Conservation (phyloP, 257 asterid genomes). For the Euphrasia confusa region DNA sequence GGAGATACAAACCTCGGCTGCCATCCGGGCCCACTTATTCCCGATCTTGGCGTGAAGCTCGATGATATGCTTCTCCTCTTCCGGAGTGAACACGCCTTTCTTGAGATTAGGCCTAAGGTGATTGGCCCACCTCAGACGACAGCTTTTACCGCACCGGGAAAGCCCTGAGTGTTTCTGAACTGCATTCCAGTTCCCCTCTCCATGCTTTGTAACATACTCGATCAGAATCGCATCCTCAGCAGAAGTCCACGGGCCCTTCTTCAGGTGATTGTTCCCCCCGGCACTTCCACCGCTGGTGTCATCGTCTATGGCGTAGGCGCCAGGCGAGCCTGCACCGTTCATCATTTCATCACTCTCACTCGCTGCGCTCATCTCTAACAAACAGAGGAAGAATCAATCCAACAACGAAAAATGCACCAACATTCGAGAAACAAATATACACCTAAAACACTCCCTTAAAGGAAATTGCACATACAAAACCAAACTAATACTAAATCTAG, state of each 20-base stretch:
- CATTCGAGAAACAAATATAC: too few relatives aligned
- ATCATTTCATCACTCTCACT: constrained; percentile 51
- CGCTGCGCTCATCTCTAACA: constrained; percentile 37
- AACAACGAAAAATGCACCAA: too few relatives aligned
- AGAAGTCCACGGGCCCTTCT: constrained; percentile 92
- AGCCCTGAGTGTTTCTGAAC: constrained; percentile 75
- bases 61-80: constrained; percentile 64
- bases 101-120: constrained; percentile 76
- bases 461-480: neutral
- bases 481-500: neutral
- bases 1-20: constrained; percentile 59
- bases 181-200: constrained; percentile 85
- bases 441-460: neutral
- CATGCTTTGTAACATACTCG: constrained; percentile 62
- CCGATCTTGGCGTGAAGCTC: constrained; percentile 76
- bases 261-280: constrained; percentile 40
- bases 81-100: constrained; percentile 61
- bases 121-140: constrained; percentile 86
- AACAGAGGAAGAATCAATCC: constrained; percentile 5
- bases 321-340: constrained; percentile 38
- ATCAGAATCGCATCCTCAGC: constrained; percentile 64
- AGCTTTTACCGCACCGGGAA: constrained; percentile 86
- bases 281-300: constrained; percentile 40
- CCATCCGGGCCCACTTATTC: constrained; percentile 90
- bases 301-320: constrained; percentile 36